phyloP scores from a whole-genome alignment of 2,329 filamentous ascomycete species.

The Aspergillus neoniger region DNA sequence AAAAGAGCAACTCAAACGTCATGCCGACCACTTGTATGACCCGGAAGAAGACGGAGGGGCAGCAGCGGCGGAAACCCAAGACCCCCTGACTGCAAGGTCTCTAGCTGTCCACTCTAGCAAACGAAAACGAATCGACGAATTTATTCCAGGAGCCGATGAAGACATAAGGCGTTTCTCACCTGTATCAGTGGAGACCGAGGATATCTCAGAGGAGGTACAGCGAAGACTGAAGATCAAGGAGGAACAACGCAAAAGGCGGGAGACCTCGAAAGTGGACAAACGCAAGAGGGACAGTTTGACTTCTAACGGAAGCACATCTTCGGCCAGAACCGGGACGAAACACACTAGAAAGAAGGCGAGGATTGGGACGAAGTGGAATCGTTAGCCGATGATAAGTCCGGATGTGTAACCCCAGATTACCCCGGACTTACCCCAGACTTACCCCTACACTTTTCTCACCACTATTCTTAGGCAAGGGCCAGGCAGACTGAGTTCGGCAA shows the following conservation, averaged over 20 bases:
- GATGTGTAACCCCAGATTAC: too few species aligned
- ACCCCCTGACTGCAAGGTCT: neutral
- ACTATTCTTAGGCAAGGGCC: too few species aligned
- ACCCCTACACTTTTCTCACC: neutral
- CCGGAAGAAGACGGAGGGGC: neutral
- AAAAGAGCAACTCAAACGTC: neutral
- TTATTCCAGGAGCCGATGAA: conserved; percentile 24
- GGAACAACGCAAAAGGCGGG: conserved; percentile 34
- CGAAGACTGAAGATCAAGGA: conserved; percentile 47
- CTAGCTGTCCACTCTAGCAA: conserved; percentile 13
- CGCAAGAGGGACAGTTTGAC: conserved; percentile 41
- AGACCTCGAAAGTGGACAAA: conserved; percentile 36
- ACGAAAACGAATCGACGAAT: conserved; percentile 26
- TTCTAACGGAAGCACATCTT: conserved; percentile 29
- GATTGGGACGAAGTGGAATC: neutral
- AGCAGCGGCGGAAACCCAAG: neutral
- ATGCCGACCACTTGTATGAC: neutral
- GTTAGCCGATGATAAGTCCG: neutral
- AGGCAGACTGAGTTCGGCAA: too few species aligned
- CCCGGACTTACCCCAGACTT: neutral
- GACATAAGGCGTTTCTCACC: conserved; percentile 27
- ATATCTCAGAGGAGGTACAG: conserved; percentile 50
- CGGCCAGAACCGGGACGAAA: conserved; percentile 9
- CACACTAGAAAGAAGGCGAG: conserved; percentile 29
- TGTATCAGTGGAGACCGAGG: conserved; percentile 41